Evolutionary conservation across 1,139 yeast genomes (phyloP).

Genomic region (Debaryomyces robertsiae): DNA sequence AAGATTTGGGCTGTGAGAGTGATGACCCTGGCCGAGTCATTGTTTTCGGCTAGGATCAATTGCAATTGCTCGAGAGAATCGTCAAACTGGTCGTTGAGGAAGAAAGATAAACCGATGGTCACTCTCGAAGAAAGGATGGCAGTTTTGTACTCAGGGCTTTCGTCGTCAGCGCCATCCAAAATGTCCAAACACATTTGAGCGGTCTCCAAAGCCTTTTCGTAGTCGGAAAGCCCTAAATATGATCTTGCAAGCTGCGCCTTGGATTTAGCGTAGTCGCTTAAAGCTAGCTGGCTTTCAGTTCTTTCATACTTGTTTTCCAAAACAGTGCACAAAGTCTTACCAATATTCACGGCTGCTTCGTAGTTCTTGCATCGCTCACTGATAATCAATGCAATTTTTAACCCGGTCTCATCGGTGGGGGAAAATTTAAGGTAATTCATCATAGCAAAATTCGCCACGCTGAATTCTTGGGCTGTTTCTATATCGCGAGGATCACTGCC

Average conservation of each 20-base stretch:
- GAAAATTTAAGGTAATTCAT: conserved; percentile 66
- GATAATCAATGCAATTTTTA: conserved; percentile 57
- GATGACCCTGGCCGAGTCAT: conserved; percentile 61
- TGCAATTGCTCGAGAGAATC: conserved; percentile 69
- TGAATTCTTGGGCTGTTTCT: conserved; percentile 63
- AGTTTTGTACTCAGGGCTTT: conserved; percentile 18
- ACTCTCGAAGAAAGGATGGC: conserved; percentile 60
- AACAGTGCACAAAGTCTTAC: conserved; percentile 46
- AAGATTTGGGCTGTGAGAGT: conserved; percentile 77
- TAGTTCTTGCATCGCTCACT: conserved; percentile 74
- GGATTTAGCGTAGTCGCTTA: conserved; percentile 57
- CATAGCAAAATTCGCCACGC: conserved; percentile 72
- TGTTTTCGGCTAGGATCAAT: conserved; percentile 49
- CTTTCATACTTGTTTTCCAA: conserved; percentile 64
- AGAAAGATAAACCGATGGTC: conserved; percentile 69
- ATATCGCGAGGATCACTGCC: conserved; percentile 53
- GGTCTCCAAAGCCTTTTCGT: conserved; percentile 58
- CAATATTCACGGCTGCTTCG: conserved; percentile 51
- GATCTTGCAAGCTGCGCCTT: conserved; percentile 74
- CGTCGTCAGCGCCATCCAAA: conserved; percentile 37
- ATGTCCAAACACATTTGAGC: conserved; percentile 61
- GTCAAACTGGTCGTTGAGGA: conserved; percentile 63
- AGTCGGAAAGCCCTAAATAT: conserved; percentile 59
- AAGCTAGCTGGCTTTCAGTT: conserved; percentile 48
- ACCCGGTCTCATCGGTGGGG: conserved; percentile 66